Base-by-base conservation (phyloP, 129 eudicot species). In the Dittrichia graveolens region DNA sequence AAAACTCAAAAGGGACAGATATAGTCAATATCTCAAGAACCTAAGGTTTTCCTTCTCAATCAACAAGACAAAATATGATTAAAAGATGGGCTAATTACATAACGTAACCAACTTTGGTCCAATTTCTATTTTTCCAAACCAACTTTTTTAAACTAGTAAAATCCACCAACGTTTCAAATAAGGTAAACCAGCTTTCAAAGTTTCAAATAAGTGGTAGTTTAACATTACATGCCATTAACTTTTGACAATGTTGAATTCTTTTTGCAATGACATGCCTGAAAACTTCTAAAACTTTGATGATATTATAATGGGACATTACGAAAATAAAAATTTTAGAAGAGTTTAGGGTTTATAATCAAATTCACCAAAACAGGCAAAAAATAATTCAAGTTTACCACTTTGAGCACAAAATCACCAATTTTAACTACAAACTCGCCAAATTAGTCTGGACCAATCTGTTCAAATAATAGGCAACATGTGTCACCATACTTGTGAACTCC, bases 1-100 rank as follows among this genome's bases (percentile, higher is more conserved):
- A 14, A 61, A 61, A 24, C 31, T 24, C 58, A 44, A 31, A 62
- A 43, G 57, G 43, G 71, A 61, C 39, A 60, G n/a, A 18, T 13
- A 45, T 14, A 11, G 0, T 48, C 9, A 58, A n/a, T 42, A 58
- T 31, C 3, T 58, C 16, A 48, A 73, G 70, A 34, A 61, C 6
- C 39, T 4, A 37, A 13, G 6, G 60, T 16, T 14, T 73, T 48
- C 24, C 47, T 34, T 34, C 5, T 11, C 42, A 4, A 19, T 37
- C 55, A 61, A 11, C 37, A 35, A 37, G 16, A 35, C 37, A 46
- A 15, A 60, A 14, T 15, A 16, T 3, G 7, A n/a, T 48, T 48
- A 37, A 73, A 35, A 7, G 15, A 47, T 9, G 34, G 58, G 13
- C 52, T 69, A 69, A 50, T 69, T 42, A 47, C 8, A 38, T 34